phyloP scores from a whole-genome alignment of 2,329 filamentous ascomycete genomes.

The Neophaeococcomyces aloes region DNA sequence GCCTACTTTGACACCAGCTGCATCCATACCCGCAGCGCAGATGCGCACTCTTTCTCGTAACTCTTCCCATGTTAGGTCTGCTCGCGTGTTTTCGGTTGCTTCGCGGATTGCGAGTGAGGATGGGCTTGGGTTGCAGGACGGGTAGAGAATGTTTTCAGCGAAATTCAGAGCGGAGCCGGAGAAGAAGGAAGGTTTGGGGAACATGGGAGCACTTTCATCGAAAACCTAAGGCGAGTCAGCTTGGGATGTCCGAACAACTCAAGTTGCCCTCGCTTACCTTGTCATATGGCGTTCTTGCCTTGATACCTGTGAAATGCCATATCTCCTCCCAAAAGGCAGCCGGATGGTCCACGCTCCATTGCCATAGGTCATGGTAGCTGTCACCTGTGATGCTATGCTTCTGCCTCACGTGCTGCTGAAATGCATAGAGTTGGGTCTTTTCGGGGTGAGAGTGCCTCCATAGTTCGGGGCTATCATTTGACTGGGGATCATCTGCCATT shows the following conservation, averaged over 20 bases:
- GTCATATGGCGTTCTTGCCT: slow-evolving; percentile 50
- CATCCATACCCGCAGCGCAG: slow-evolving; percentile 61
- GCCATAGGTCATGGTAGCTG: slow-evolving; percentile 64
- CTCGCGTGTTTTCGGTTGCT: slow-evolving; percentile 60
- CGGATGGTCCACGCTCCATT: slow-evolving; percentile 72
- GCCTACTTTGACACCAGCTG: slow-evolving; percentile 51
- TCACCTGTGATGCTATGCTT: slow-evolving; percentile 54
- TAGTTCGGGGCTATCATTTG: slow-evolving; percentile 37
- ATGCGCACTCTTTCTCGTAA: slow-evolving; percentile 66
- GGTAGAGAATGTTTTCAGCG: slow-evolving; percentile 87
- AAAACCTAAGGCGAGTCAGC: slow-evolving; percentile 47
- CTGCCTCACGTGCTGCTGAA: slow-evolving; percentile 57
- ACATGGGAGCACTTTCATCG: slow-evolving; percentile 58
- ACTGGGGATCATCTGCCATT: slow-evolving; percentile 4
- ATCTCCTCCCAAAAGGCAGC: slow-evolving; percentile 72
- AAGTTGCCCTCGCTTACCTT: no score
- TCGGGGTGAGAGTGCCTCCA: slow-evolving; percentile 61
- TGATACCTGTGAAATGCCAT: slow-evolving; percentile 73
- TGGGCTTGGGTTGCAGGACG: slow-evolving; percentile 47
- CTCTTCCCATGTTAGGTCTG: slow-evolving; percentile 64
- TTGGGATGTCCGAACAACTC: no score
- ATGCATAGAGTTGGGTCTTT: slow-evolving; percentile 60
- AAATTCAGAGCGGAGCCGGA: slow-evolving; percentile 72
- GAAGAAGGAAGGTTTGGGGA: slow-evolving; percentile 81
- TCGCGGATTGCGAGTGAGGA: slow-evolving; percentile 63